Base-by-base conservation (phyloP, 2,329 filamentous ascomycete genomes). In the Stachybotrys echinatus region DNA sequence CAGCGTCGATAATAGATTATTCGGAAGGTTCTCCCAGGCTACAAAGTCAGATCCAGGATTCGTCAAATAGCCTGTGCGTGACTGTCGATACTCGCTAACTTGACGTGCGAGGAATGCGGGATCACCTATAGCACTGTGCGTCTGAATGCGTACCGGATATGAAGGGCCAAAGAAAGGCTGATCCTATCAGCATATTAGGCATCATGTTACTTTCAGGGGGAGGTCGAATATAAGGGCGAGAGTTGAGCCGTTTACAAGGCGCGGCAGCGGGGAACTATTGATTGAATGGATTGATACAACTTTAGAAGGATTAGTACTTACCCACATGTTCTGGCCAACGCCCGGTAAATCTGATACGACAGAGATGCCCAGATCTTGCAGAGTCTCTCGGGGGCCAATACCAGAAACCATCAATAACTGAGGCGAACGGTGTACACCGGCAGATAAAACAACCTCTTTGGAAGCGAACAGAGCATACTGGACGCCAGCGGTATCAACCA, bases 301-400 rank as follows among this genome's bases (percentile, higher is more conserved):
- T 31, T 31, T 31, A 7, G 27, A 31, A 7, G 27, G 27, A 31
- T 31, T 31, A 7, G 12, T 10, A 19, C 42, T 8, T 22, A 43
- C 42, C 42, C 14, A 18, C 12, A 95, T 73, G 65, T 88, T 84
- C 54, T 89, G 74, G 23, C 89, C 83, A 64, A 95, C 95, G 5
- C 87, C 87, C 5, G 81, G 76, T 3, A 80, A 68, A 54, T 84
- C 72, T 1, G 68, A 64, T 42, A 80, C 56, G 8, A 80, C 70
- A 1, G 71, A 64, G 50, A 84, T 82, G 20, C 67, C 62, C 56
- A 75, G 54, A 40, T 49, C 47, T 20, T 57, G 53, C 19, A 69
- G 58, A 46, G 67, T 62, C 2, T 46, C 54, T 17, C 55, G 58
- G 2, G 64, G 56, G 20, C 69, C 70, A 45, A 72, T 61, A 5